Evolutionary conservation across 1,139 yeast genomes (phyloP).

Genomic region (Komagataea norvegica): DNA sequence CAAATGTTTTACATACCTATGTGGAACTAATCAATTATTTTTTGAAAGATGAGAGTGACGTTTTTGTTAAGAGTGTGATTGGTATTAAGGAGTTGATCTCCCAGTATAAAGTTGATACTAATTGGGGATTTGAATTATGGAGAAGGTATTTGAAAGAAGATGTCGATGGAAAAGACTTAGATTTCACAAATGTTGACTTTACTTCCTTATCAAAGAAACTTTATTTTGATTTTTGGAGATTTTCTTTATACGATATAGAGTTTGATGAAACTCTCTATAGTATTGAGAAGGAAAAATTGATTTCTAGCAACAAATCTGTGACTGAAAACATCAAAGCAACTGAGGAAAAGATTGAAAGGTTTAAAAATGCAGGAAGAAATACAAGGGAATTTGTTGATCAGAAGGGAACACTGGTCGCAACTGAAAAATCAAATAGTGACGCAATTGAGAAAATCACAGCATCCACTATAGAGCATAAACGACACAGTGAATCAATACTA

Average conservation of each 20-base stretch:
- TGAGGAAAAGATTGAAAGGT: conserved; percentile 19
- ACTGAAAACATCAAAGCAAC: conserved; percentile 6
- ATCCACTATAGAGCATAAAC: conserved; percentile 34
- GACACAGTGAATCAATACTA: conserved; percentile 30
- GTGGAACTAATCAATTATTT: conserved; percentile 55
- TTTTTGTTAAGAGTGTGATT: conserved; percentile 38
- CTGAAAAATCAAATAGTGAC: conserved; percentile 26
- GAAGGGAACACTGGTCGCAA: conserved; percentile 29
- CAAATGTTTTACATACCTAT: conserved; percentile 59
- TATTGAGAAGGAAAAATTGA: conserved; percentile 38
- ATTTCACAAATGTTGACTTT: conserved; percentile 33
- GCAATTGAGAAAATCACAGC: conserved; percentile 28
- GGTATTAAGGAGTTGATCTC: conserved; percentile 44
- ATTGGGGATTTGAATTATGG: conserved; percentile 82
- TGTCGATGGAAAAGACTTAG: conserved; percentile 16
- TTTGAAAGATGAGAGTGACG: conserved; percentile 31
- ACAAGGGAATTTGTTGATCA: conserved; percentile 30
- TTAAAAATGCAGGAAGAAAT: conserved; percentile 25
- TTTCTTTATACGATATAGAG: conserved; percentile 69
- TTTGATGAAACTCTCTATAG: conserved; percentile 50
- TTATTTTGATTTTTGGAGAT: conserved; percentile 67
- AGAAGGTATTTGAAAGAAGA: conserved; percentile 37
- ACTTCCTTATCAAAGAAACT: conserved; percentile 39
- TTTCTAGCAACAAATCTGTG: conserved; percentile 15
- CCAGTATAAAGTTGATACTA: conserved; percentile 49